These are phyloP conservation scores for Umbelopsis sp. DNA, from an alignment of 192 early-diverging fungal species.

Conservation along the genomic window DNA sequence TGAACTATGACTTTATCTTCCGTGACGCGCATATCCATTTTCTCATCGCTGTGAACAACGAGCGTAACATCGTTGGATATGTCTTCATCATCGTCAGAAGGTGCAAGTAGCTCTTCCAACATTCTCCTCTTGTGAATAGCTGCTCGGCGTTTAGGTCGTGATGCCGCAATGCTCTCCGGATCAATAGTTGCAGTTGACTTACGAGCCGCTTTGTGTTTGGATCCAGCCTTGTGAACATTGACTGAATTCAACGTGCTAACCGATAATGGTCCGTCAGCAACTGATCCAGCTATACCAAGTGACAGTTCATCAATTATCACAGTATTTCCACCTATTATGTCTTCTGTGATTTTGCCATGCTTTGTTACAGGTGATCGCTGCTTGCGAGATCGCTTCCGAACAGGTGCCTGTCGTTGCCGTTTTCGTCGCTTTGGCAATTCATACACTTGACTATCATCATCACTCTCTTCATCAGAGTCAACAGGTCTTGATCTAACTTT, in stretches of 20 bases:
- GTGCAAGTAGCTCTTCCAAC: conserved; percentile 35
- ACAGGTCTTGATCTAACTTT: conserved; percentile 2
- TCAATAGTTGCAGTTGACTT: conserved; percentile 25
- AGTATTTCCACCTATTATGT: background rate
- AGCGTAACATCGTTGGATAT: background rate
- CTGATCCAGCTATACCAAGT: background rate
- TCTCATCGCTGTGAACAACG: conserved; percentile 31
- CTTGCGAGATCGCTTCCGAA: background rate
- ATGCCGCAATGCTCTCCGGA: conserved; percentile 27
- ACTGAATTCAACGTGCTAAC: conserved; percentile 7
- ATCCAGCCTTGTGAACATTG: background rate
- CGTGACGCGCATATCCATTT: conserved; percentile 35
- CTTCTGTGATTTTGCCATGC: background rate
- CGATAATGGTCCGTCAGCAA: background rate
- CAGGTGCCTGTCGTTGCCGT: background rate
- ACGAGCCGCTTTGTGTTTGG: background rate
- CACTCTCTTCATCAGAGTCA: background rate
- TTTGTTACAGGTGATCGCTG: background rate
- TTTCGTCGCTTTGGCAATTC: background rate
- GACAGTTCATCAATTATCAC: background rate
- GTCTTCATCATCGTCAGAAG: conserved; percentile 26
- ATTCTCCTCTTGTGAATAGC: conserved; percentile 43
- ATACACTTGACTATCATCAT: conserved; percentile 8
- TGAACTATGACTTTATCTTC: conserved; percentile 37
- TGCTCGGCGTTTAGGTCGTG: conserved; percentile 32